Evolutionary conservation across 202 grass and related monocot species (phyloP).

Genomic region (Elaeis oleifera): DNA sequence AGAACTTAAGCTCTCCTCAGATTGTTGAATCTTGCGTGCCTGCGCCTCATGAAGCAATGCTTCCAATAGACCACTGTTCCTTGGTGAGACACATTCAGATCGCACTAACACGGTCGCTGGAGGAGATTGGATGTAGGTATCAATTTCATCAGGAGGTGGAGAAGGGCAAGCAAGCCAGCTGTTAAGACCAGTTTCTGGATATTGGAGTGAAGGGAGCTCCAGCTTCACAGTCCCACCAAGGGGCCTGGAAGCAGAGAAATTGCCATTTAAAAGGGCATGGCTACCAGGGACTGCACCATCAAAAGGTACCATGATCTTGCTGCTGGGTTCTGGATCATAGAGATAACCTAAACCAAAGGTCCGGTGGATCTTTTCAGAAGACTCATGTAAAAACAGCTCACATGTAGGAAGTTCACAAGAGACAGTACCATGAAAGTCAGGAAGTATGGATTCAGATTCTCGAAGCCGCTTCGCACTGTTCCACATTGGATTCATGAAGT

Average conservation of each 20-base stretch:
- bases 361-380: conserved; percentile 7
- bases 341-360: background rate
- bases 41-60: conserved; percentile 12
- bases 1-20: conserved; percentile 1
- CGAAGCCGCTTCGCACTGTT: background rate
- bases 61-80: conserved; percentile 12
- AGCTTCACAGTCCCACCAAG: conserved; percentile 17
- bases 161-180: conserved; percentile 2
- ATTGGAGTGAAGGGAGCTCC: conserved; percentile 37
- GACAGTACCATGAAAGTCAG: background rate
- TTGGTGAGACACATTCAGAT: background rate
- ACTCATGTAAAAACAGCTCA: background rate
- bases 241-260: conserved; percentile 23
- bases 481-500: background rate
- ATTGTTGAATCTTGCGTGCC: background rate
- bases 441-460: background rate
- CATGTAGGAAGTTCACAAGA: background rate
- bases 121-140: conserved; percentile 11
- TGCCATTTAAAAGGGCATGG: conserved; percentile 21
- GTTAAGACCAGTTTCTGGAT: conserved; percentile 23
- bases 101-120: conserved; percentile 3
- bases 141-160: background rate
- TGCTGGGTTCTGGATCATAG: conserved; percentile 15
- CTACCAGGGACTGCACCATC: conserved; percentile 1
- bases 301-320: background rate